Evolutionary conservation across 345 rosid genomes (phyloP).

Genomic region (Litchi chinensis): DNA sequence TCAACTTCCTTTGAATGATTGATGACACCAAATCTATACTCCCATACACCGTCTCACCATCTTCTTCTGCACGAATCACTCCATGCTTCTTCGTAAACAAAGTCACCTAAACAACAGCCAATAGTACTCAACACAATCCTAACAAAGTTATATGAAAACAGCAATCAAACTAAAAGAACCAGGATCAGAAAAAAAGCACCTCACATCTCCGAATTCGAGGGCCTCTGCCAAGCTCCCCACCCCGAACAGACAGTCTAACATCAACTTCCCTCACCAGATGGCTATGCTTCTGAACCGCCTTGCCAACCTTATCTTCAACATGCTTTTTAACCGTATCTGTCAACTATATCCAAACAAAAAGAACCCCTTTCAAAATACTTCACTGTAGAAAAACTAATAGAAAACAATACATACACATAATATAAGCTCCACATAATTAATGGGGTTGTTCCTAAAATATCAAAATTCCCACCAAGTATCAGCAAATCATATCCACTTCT

Average conservation of each 20-base stretch:
- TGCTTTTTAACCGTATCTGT: slow-evolving; percentile 73
- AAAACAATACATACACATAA: too few species aligned
- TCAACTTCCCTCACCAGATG: slow-evolving; percentile 91
- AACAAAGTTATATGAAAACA: neutral
- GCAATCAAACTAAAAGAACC: neutral
- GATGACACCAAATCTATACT: slow-evolving; percentile 87
- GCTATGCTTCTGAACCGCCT: slow-evolving; percentile 82
- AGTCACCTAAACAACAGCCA: slow-evolving; percentile 54
- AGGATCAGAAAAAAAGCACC: slow-evolving; percentile 37
- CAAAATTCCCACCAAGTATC: neutral
- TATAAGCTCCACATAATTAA: neutral
- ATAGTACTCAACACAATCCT: neutral
- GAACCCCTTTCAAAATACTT: neutral
- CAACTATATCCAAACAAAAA: slow-evolving; percentile 44
- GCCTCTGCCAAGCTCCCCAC: slow-evolving; percentile 94
- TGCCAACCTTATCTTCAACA: slow-evolving; percentile 85
- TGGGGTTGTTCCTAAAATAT: neutral
- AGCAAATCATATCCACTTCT: neutral
- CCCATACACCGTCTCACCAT: slow-evolving; percentile 69
- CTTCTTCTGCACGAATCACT: slow-evolving; percentile 92
- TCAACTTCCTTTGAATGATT: slow-evolving; percentile 74
- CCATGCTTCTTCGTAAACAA: slow-evolving; percentile 92
- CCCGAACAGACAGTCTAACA: slow-evolving; percentile 82
- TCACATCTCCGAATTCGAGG: slow-evolving; percentile 87
- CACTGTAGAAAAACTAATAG: neutral